phyloP scores from a whole-genome alignment of 2,329 filamentous ascomycete genomes.

The Corinectria fuckeliana region DNA sequence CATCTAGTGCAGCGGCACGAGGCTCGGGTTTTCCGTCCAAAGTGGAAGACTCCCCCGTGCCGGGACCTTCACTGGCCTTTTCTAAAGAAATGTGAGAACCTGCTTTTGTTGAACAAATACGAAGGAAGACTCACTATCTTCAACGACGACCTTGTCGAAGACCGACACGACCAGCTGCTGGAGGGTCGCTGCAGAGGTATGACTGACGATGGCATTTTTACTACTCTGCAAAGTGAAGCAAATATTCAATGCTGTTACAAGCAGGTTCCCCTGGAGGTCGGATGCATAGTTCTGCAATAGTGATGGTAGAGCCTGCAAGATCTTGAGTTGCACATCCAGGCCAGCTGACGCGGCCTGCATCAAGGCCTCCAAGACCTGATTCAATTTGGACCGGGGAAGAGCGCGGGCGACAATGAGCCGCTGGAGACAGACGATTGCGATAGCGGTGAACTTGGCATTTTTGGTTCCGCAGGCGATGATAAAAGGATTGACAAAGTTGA shows the following conservation, averaged over 20 bases:
- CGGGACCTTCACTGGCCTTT: slow-evolving; percentile 57
- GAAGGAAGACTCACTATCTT: slow-evolving; percentile 69
- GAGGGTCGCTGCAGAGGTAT: slow-evolving; percentile 93
- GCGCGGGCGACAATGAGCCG: slow-evolving; percentile 83
- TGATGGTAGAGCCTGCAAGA: slow-evolving; percentile 88
- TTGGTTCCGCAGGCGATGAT: slow-evolving; percentile 90
- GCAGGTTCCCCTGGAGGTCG: slow-evolving; percentile 79
- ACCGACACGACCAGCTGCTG: slow-evolving; percentile 92
- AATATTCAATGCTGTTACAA: slow-evolving; percentile 85
- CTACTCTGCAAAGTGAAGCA: slow-evolving; percentile 90
- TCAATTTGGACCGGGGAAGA: slow-evolving; percentile 78
- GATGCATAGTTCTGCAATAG: slow-evolving; percentile 88
- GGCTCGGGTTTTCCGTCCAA: slow-evolving; percentile 71
- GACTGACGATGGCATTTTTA: slow-evolving; percentile 93
- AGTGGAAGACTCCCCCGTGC: slow-evolving; percentile 71
- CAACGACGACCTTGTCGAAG: slow-evolving; percentile 86
- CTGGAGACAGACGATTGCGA: slow-evolving; percentile 88
- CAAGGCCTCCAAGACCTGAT: slow-evolving; percentile 86
- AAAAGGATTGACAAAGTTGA: slow-evolving; percentile 90
- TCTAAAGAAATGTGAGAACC: slow-evolving; percentile 42
- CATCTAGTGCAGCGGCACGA: slow-evolving; percentile 81
- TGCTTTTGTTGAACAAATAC: neutral
- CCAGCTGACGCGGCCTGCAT: slow-evolving; percentile 81
- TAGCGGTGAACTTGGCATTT: slow-evolving; percentile 88
- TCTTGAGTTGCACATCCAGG: slow-evolving; percentile 93